Evolutionary conservation across 179 eudicot genomes (phyloP).

Genomic region (Drosera spatulata): DNA sequence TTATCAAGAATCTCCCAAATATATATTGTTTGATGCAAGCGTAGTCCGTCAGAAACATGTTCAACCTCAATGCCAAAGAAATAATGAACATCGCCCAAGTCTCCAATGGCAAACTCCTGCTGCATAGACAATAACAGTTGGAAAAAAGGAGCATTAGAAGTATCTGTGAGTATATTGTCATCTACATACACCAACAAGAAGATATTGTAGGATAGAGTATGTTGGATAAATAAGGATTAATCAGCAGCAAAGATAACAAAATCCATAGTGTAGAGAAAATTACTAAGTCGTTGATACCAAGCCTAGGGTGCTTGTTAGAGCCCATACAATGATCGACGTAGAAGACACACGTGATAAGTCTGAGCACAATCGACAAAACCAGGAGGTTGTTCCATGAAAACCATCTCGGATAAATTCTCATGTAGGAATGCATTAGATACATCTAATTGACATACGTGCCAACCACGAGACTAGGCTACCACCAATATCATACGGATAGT

Average conservation of each 20-base stretch:
- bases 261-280: background rate
- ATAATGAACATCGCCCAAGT: background rate
- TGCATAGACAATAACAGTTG: background rate
- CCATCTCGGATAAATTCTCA: background rate
- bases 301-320: background rate
- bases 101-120: background rate
- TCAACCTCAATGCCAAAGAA: background rate
- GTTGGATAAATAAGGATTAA: background rate
- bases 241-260: background rate
- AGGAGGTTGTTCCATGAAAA: background rate
- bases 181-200: background rate
- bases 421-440: background rate
- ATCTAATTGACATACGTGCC: background rate
- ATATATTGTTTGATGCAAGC: background rate
- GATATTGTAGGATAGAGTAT: background rate
- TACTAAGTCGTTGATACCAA: background rate
- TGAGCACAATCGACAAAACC: background rate
- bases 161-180: background rate
- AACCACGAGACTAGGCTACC: background rate
- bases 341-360: background rate
- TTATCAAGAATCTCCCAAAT: background rate
- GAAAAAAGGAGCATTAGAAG: background rate
- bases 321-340: background rate
- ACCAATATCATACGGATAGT: background rate
- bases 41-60: background rate